Evolutionary conservation across 495 filamentous ascomycete genomes (phyloP), one percentile per base, ranked within the genome.

Genomic region (Penicillium pancosmium): DNA sequence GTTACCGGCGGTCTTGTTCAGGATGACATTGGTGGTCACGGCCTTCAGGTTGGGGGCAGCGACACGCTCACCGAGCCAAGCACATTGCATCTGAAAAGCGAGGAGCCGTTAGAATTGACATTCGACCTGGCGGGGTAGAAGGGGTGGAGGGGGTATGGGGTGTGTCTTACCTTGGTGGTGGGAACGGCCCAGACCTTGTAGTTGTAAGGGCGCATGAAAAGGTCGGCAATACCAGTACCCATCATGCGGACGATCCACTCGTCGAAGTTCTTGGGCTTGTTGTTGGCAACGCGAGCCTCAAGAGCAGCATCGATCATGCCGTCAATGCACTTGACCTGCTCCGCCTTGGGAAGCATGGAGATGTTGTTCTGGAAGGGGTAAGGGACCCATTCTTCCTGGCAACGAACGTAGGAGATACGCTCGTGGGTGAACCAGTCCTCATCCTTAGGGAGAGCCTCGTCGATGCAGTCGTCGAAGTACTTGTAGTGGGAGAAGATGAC

Each of bases 341-440:
- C 93, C 52, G 96, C 91, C 81, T 98, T 95, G 70, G 93, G 91
- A 64, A 99, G 78, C 91, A 97, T 93, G 67, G 93, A 94, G 73
- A 99, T 94, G 84, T 98, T 98, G 86, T 98, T 98, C 82, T 98
- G 94, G 86, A 98, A 97, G 62, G 94, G 94, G 78, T 98, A 98
- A 38, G 95, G 93, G 52, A 98, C 94, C 94, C 94, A 98, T 69
- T 90, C 82, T 55, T 81, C 78, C 86, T 96, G 92, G 88, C 91
- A 97, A 67, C 94, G 93, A 63, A 98, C 93, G 75, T 98, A 98
- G 57, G 94, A 98, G 77, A 98, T 92, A 77, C 94, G 93, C 79
- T 98, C 89, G 82, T 98, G 94, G 54, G 86, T 91, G 76, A 91
- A 97, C 94, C 94, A 98, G 81, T 98, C 95, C 51, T 90, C 86